These are phyloP conservation scores for Coniochaeta ligniaria DNA, from an alignment of 2,329 filamentous ascomycete genomes.

Conservation along the genomic window DNA sequence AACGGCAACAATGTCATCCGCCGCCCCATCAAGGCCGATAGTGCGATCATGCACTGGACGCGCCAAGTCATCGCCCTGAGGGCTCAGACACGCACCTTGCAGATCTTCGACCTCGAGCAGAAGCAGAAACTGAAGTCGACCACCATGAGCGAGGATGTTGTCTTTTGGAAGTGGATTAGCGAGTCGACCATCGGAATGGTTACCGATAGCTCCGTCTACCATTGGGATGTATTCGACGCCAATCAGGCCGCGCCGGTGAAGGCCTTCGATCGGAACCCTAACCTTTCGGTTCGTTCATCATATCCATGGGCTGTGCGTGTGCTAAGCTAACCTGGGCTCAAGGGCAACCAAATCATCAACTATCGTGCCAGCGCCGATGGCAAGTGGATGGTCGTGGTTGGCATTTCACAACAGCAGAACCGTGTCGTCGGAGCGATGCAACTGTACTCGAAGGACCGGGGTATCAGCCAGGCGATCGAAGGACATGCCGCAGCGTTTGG, in stretches of 20 bases:
- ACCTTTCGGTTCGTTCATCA: constrained; percentile 62
- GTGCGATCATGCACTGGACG: constrained; percentile 98
- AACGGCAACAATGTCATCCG: constrained; percentile 93
- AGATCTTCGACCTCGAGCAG: constrained; percentile 90
- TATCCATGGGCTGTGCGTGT: background rate
- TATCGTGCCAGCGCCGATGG: constrained; percentile 93
- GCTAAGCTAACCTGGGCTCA: constrained; percentile 5
- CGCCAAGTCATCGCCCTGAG: constrained; percentile 95
- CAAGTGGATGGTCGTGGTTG: constrained; percentile 97
- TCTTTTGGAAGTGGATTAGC: constrained; percentile 99
- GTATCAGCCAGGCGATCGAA: constrained; percentile 96
- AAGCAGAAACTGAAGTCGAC: constrained; percentile 97
- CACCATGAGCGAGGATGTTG: constrained; percentile 93
- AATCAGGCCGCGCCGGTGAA: constrained; percentile 75
- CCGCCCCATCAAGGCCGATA: constrained; percentile 96
- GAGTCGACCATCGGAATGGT: constrained; percentile 83
- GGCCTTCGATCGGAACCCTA: constrained; percentile 89
- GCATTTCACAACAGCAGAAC: constrained; percentile 88
- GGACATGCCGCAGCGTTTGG: constrained; percentile 95
- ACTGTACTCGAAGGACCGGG: constrained; percentile 90
- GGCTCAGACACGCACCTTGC: constrained; percentile 86
- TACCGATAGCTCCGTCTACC: constrained; percentile 84
- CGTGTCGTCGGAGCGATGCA: constrained; percentile 96
- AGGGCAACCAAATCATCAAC: constrained; percentile 99
- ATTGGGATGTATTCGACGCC: constrained; percentile 94